These are phyloP conservation scores for Mortierella sp. DNA, from an alignment of 371 early-diverging fungal genomes.

Conservation along the genomic window DNA sequence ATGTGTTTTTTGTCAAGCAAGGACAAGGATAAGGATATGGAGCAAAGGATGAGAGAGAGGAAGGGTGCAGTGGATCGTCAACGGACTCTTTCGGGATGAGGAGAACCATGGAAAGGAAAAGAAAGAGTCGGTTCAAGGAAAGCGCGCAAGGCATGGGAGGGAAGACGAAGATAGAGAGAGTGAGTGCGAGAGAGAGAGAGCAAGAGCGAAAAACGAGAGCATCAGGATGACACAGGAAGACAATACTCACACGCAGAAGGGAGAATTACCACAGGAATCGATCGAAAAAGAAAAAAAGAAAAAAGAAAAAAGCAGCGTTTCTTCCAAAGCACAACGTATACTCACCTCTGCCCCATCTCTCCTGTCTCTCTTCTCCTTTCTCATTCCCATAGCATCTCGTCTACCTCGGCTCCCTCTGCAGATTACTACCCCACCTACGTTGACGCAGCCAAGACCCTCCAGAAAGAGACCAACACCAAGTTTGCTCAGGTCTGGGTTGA, in stretches of 20 bases:
- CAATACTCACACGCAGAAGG: not conserved
- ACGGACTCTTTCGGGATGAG: not conserved
- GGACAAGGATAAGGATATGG: not conserved
- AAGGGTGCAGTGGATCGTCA: not conserved
- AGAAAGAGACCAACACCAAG: constrained; percentile 37
- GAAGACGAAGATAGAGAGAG: too few species aligned
- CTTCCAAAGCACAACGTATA: not conserved
- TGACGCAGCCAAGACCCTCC: constrained; percentile 42
- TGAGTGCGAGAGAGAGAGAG: too few species aligned
- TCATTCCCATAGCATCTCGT: constrained; percentile 31
- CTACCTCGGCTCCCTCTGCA: constrained; percentile 24
- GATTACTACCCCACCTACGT: constrained; percentile 49
- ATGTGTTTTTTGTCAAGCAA: not conserved
- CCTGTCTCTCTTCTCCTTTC: not conserved
- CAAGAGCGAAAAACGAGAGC: not conserved
- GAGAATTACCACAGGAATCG: not conserved
- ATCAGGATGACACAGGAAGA: not conserved
- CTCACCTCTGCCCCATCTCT: not conserved
- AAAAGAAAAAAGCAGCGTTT: too few species aligned
- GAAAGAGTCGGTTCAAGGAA: not conserved
- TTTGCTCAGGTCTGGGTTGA: constrained; percentile 55
- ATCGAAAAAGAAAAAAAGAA: not conserved
- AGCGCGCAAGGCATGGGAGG: not conserved
- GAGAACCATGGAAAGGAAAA: not conserved
- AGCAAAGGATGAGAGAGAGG: not conserved